Conservation (phyloP, 805 yeast genomes). For the Monosporozyma siamensis region DNA sequence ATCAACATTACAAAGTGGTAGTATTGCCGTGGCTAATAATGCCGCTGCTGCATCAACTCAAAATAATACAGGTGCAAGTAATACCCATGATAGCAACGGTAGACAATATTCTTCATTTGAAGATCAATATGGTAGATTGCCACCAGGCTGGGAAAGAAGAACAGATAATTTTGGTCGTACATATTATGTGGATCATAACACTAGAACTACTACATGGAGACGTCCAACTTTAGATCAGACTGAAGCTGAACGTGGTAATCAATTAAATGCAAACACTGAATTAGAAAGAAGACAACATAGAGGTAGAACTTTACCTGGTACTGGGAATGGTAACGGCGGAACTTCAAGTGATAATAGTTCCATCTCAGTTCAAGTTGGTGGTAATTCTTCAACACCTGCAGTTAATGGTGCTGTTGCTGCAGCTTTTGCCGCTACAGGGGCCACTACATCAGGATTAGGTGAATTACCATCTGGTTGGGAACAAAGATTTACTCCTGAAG, state of each 20-base stretch:
- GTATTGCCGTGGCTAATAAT: slow-evolving; percentile 12
- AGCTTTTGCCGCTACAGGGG: slow-evolving; percentile 60
- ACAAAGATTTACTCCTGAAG: slow-evolving; percentile 95
- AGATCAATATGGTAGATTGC: slow-evolving; percentile 92
- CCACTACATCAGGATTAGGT: slow-evolving; percentile 91
- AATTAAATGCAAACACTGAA: slow-evolving; percentile 62
- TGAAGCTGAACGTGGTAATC: slow-evolving; percentile 54
- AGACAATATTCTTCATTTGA: slow-evolving; percentile 88
- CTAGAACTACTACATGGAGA: slow-evolving; percentile 98
- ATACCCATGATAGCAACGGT: slow-evolving; percentile 7
- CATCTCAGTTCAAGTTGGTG: slow-evolving; percentile 38
- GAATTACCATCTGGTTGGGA: slow-evolving; percentile 99
- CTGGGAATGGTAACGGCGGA: slow-evolving; percentile 28
- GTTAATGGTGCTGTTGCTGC: slow-evolving; percentile 50
- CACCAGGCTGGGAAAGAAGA: slow-evolving; percentile 98
- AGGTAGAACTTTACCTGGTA: slow-evolving; percentile 79
- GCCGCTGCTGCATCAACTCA: slow-evolving; percentile 10
- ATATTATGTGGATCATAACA: slow-evolving; percentile 94
- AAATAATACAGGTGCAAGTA: slow-evolving; percentile 10
- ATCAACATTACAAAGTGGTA: slow-evolving; percentile 23
- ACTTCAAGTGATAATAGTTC: slow-evolving; percentile 8
- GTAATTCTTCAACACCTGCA: slow-evolving; percentile 38
- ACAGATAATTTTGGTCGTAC: slow-evolving; percentile 97
- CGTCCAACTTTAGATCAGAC: slow-evolving; percentile 80
- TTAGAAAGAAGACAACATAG: slow-evolving; percentile 86